phyloP scores from a whole-genome alignment of 495 filamentous ascomycete species.

The Lepidopterella palustris region DNA sequence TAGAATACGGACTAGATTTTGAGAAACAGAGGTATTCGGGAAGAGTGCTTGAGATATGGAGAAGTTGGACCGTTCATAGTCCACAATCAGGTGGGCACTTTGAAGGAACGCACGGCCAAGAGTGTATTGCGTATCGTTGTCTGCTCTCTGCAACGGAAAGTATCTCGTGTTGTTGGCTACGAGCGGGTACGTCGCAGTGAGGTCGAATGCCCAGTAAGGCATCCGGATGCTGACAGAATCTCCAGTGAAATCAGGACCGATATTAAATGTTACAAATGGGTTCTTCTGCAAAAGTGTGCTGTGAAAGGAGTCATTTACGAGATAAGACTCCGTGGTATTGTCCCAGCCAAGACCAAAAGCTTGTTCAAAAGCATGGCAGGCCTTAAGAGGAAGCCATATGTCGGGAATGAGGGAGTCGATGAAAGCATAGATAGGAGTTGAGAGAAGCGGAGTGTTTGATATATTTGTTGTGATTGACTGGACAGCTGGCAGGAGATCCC shows the following conservation, averaged over 20 bases:
- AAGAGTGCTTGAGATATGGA: conserved; percentile 43
- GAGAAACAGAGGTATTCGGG: no score
- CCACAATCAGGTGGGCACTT: conserved; percentile 47
- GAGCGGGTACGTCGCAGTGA: conserved; percentile 33
- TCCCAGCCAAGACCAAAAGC: conserved; percentile 48
- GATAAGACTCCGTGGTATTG: conserved; percentile 39
- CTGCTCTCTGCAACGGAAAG: conserved; percentile 48
- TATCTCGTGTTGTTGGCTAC: conserved; percentile 42
- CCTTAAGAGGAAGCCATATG: conserved; percentile 47
- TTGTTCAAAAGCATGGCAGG: conserved; percentile 46
- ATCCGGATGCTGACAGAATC: conserved; percentile 44
- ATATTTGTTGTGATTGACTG: conserved; percentile 15
- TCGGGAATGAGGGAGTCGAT: conserved; percentile 50
- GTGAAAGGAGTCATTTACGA: conserved; percentile 42
- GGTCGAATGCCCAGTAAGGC: conserved; percentile 49
- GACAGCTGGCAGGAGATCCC: conserved; percentile 45
- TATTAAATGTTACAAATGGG: conserved; percentile 46
- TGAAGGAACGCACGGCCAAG: conserved; percentile 52
- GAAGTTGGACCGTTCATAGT: conserved; percentile 43
- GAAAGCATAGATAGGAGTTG: conserved; percentile 31
- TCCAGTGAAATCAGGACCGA: conserved; percentile 34
- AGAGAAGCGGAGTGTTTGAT: conserved; percentile 1
- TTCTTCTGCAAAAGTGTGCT: conserved; percentile 39
- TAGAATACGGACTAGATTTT: conserved; percentile 50
- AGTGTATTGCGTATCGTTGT: conserved; percentile 48